Evolutionary conservation across 1,284 basidiomycete species (phyloP).

Genomic region (Boletus semigastroideus): DNA sequence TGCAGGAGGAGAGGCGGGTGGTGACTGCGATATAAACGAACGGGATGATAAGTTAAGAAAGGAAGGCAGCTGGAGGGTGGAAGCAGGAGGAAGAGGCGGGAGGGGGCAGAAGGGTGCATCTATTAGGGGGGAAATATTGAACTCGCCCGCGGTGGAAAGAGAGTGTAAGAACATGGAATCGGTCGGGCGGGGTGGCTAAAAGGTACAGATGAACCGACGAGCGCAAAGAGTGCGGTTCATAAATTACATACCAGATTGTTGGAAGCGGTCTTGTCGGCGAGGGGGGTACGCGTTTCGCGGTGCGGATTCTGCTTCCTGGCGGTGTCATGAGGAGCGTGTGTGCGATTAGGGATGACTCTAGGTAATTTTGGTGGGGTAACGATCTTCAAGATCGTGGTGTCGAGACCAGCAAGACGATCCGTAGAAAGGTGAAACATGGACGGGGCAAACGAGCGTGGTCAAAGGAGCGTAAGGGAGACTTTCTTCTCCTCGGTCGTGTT

Average conservation of each 20-base stretch:
- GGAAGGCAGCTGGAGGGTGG: conserved; percentile 39
- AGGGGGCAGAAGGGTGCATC: conserved; percentile 29
- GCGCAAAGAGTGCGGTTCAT: not conserved
- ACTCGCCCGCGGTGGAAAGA: conserved; percentile 19
- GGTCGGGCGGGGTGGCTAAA: conserved; percentile 19
- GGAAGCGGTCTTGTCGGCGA: conserved; percentile 28
- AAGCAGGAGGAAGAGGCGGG: conserved; percentile 36
- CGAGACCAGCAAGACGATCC: conserved; percentile 43
- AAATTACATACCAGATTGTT: conserved; percentile 35
- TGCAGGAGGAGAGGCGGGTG: conserved; percentile 13
- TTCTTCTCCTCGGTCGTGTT: conserved; percentile 11
- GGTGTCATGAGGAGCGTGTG: conserved; percentile 20
- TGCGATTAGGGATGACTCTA: conserved; percentile 26
- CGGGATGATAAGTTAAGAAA: conserved; percentile 34
- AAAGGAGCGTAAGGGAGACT: not conserved
- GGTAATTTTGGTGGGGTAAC: conserved; percentile 28
- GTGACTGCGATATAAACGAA: conserved; percentile 15
- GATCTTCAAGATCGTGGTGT: conserved; percentile 39
- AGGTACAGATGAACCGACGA: conserved; percentile 12
- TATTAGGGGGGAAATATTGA: conserved; percentile 1
- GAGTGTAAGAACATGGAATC: conserved; percentile 17
- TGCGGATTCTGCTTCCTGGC: conserved; percentile 20
- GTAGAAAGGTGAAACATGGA: conserved; percentile 36
- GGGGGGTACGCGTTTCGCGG: conserved; percentile 23
- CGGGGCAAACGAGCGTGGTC: conserved; percentile 16